These are phyloP conservation scores for Ophiobolus disseminans DNA, from an alignment of 2,329 filamentous ascomycete species.

Conservation along the genomic window DNA sequence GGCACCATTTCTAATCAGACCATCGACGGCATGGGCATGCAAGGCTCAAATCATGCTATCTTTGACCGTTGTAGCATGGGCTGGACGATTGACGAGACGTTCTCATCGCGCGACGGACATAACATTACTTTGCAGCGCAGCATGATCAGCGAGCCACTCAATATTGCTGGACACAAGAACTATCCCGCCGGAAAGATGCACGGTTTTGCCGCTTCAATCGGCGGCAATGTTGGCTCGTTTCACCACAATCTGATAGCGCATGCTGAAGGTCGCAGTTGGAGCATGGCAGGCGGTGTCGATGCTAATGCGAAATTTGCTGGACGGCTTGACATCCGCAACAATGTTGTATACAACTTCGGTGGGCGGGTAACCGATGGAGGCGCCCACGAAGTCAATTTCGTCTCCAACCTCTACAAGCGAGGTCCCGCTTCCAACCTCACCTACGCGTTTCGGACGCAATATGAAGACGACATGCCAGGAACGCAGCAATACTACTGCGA, in stretches of 20 bases:
- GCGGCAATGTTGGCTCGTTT: conserved; percentile 46
- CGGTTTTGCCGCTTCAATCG: conserved; percentile 30
- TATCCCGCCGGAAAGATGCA: conserved; percentile 41
- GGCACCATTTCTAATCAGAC: conserved; percentile 41
- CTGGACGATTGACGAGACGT: conserved; percentile 47
- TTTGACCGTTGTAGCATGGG: conserved; percentile 47
- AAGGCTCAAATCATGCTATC: conserved; percentile 45
- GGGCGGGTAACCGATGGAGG: conserved; percentile 45
- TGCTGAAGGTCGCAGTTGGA: conserved; percentile 49
- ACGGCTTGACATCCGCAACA: conserved; percentile 45
- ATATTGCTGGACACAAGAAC: conserved; percentile 49
- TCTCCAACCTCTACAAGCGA: conserved; percentile 46
- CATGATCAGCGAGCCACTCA: conserved; percentile 48
- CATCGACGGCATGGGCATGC: conserved; percentile 47
- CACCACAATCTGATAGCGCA: conserved; percentile 52
- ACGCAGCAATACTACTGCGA: conserved; percentile 45
- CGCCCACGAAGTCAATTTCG: conserved; percentile 43
- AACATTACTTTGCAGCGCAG: conserved; percentile 49
- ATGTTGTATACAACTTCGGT: conserved; percentile 49
- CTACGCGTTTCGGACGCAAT: conserved; percentile 37
- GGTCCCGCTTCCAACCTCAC: conserved; percentile 39
- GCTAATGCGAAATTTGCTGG: conserved; percentile 41
- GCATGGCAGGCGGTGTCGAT: conserved; percentile 45
- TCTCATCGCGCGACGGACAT: conserved; percentile 43
- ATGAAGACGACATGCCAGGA: conserved; percentile 44